Conservation (phyloP, 495 filamentous ascomycete genomes). For the Chaetomium tenue region DNA sequence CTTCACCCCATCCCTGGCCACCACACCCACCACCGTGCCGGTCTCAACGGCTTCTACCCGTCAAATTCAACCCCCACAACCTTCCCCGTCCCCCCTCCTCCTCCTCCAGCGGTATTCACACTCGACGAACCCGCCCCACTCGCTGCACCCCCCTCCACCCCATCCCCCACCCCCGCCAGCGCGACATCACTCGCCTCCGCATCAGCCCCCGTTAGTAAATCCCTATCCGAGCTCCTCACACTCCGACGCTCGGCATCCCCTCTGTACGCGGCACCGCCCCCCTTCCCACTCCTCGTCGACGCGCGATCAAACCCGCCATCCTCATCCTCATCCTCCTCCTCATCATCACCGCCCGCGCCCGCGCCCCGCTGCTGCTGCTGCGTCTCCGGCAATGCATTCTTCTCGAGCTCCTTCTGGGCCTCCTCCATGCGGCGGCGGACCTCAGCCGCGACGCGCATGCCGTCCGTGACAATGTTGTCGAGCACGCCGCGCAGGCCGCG, state of each 20-base stretch:
- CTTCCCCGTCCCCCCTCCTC: conserved; percentile 27
- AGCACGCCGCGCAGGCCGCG: conserved; percentile 87
- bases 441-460: conserved; percentile 90
- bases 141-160: conserved; percentile 25
- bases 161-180: conserved; percentile 12
- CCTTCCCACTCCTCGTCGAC: background rate
- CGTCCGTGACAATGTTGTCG: conserved; percentile 95
- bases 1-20: background rate
- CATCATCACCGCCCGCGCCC: conserved; percentile 57
- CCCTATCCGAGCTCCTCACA: conserved; percentile 69
- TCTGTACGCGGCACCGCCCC: conserved; percentile 32
- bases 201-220: conserved; percentile 77
- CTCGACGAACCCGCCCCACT: conserved; percentile 20
- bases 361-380: conserved; percentile 38
- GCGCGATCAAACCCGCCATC: conserved; percentile 30
- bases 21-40: background rate
- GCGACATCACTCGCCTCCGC: conserved; percentile 54
- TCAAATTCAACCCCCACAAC: conserved; percentile 43
- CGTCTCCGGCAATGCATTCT: conserved; percentile 61
- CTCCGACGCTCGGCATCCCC: conserved; percentile 55
- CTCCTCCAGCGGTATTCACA: conserved; percentile 10
- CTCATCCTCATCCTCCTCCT: conserved; percentile 70
- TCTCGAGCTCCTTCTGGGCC: conserved; percentile 79
- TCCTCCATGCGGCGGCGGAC: conserved; percentile 91
- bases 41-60: conserved; percentile 27